Percentiles rank a stretch among this genome's conserved stretches.
phyloP scores from a whole-genome alignment of 306 rosid species.

The Crotalaria pallida region DNA sequence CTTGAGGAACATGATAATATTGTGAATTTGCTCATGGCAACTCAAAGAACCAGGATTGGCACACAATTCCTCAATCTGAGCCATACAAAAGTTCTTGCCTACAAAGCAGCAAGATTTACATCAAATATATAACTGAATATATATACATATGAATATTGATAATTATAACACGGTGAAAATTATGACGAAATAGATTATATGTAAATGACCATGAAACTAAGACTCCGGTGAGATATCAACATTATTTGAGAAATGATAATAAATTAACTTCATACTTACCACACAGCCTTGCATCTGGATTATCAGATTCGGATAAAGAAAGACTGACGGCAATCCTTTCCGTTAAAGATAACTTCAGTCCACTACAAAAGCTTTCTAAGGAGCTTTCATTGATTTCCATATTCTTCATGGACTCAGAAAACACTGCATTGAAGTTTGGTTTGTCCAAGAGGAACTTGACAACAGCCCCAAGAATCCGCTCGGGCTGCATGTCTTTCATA shows the following conservation, averaged over 20 bases:
- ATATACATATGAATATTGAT: neutral
- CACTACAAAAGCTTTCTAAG: constrained; percentile 52
- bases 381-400: constrained; percentile 61
- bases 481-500: constrained; percentile 41
- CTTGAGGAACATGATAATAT: constrained; percentile 70
- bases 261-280: constrained; percentile 46
- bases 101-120: constrained; percentile 14
- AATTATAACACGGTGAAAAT: neutral
- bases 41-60: constrained; percentile 50
- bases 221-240: neutral
- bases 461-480: constrained; percentile 48
- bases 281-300: constrained; percentile 55
- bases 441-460: constrained; percentile 62
- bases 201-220: neutral
- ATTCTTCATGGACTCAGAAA: constrained; percentile 67
- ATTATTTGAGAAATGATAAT: neutral
- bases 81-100: constrained; percentile 86
- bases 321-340: constrained; percentile 81
- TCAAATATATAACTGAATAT: neutral
- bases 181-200: neutral
- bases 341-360: constrained; percentile 53
- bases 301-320: constrained; percentile 86
- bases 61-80: constrained; percentile 74
- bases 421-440: constrained; percentile 78
- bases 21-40: constrained; percentile 66